phyloP scores from a whole-genome alignment of 2,329 filamentous ascomycete genomes.

The Botryotinia narcissicola region DNA sequence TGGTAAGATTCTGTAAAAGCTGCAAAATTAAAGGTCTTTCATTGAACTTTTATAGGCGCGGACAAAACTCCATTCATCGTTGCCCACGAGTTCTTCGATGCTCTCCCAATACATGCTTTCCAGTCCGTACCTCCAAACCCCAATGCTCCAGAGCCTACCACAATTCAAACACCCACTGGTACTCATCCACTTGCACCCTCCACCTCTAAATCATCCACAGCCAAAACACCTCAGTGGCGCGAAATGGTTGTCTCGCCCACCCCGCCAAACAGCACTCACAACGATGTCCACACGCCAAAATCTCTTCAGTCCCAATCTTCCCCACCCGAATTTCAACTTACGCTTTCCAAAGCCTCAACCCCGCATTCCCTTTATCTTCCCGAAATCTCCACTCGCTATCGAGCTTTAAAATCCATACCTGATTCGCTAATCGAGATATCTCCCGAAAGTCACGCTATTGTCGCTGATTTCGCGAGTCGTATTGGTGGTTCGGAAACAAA shows the following conservation, averaged over 20 bases:
- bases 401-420: slow-evolving; percentile 63
- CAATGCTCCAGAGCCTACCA: slow-evolving; percentile 39
- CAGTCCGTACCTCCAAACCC: slow-evolving; percentile 62
- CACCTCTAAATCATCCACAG: slow-evolving; percentile 27
- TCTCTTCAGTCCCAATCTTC: slow-evolving; percentile 48
- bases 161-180: slow-evolving; percentile 44
- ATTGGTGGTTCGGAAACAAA: slow-evolving; percentile 67
- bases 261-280: slow-evolving; percentile 53
- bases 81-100: slow-evolving; percentile 98
- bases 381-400: slow-evolving; percentile 76
- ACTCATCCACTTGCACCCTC: slow-evolving; percentile 41
- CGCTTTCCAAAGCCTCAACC: slow-evolving; percentile 70
- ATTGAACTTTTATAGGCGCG: slow-evolving; percentile 46
- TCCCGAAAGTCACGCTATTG: slow-evolving; percentile 79
- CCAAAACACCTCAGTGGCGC: slow-evolving; percentile 65
- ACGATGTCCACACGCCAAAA: slow-evolving; percentile 53
- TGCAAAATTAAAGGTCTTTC: background rate
- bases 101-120: slow-evolving; percentile 93
- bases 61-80: slow-evolving; percentile 85
- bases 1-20: slow-evolving; percentile 20
- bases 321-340: slow-evolving; percentile 84
- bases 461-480: slow-evolving; percentile 74
- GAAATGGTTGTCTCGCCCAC: slow-evolving; percentile 76
- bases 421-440: slow-evolving; percentile 83
- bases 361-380: slow-evolving; percentile 84